These are phyloP conservation scores for Amphicarpaea edgeworthii DNA, from an alignment of 306 rosid genomes.

Conservation along the genomic window DNA sequence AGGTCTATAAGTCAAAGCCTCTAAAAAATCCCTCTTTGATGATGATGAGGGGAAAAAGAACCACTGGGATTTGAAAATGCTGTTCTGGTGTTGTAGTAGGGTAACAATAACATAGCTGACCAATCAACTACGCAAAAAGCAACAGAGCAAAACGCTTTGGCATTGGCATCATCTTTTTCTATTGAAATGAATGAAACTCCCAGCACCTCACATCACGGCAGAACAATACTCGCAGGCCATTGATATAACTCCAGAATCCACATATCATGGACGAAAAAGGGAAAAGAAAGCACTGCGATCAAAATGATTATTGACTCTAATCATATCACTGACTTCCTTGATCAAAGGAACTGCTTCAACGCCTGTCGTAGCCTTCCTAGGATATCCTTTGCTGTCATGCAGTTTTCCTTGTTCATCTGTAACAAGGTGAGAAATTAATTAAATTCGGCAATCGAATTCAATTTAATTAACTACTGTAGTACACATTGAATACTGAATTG, in stretches of 20 bases:
- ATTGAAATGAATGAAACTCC: constrained; percentile 42
- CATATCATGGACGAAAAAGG: constrained; percentile 27
- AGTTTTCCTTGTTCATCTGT: constrained; percentile 72
- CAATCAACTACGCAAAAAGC: constrained; percentile 56
- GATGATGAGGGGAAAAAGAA: not conserved
- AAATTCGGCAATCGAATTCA: not conserved
- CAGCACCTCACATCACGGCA: constrained; percentile 40
- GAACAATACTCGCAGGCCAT: constrained; percentile 39
- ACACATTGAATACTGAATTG: not conserved
- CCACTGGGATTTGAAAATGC: constrained; percentile 24
- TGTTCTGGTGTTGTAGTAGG: constrained; percentile 50
- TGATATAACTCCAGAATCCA: constrained; percentile 40
- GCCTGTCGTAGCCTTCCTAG: constrained; percentile 56
- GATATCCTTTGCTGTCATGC: constrained; percentile 65
- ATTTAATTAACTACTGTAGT: not conserved
- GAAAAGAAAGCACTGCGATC: constrained; percentile 36
- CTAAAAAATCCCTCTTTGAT: constrained; percentile 38
- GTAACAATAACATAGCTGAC: constrained; percentile 55
- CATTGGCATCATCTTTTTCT: not conserved
- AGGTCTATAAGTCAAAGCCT: constrained; percentile 48
- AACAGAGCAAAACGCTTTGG: constrained; percentile 36
- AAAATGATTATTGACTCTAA: constrained; percentile 3
- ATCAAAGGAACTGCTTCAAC: constrained; percentile 44
- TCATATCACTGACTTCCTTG: constrained; percentile 1
- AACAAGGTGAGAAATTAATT: not conserved